Base-by-base conservation (phyloP, 495 filamentous ascomycete species). In the Talaromyces proteolyticus region DNA sequence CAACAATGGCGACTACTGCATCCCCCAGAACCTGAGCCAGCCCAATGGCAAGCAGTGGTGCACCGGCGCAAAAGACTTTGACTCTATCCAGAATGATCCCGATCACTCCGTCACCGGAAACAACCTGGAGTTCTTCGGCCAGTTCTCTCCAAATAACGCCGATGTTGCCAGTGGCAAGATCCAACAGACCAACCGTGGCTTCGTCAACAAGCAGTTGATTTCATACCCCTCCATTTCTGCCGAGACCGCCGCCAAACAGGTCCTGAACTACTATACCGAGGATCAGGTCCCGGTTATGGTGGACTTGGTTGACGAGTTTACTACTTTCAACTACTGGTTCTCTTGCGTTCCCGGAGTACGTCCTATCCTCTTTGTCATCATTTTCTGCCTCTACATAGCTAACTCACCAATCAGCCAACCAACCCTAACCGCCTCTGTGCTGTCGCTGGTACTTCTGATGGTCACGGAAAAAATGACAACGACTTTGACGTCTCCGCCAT, bases 271-370 rank as follows among this genome's bases (percentile, higher is more conserved):
- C 59, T 78, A 77, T 46, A 72, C 71, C 21, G 67, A 69, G 46
- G 68, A 70, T 1, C 60, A 78, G 54, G 62, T 77, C 12, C 75
- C 73, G 10, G 69, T 77, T 8, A 59, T 78, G 26, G 67, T 60
- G 5, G 42, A 60, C 11, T 56, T 80, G 51, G 72, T 71, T n/a
- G 62, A 78, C 45, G 74, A 78, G 55, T 80, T 70, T 54, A 58
- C 73, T 0, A 65, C 68, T 19, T 77, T 80, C 56, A 73, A 78
- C 63, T 62, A 70, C 55, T 80, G 75, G 75, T 69, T 73, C 57
- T 70, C 72, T 8, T 62, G 67, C 45, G 61, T 73, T 34, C 74
- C 74, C 2, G 76, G 76, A 10, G 68, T 70, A 65, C 56, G 66
- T 65, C 10, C n/a, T 22, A 3, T 23, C 21, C 12, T 17, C 18